Evolutionary conservation across 2,329 filamentous ascomycete genomes (phyloP), one percentile per base, ranked within the genome.

Genomic region (Calonectria leucothoes): DNA sequence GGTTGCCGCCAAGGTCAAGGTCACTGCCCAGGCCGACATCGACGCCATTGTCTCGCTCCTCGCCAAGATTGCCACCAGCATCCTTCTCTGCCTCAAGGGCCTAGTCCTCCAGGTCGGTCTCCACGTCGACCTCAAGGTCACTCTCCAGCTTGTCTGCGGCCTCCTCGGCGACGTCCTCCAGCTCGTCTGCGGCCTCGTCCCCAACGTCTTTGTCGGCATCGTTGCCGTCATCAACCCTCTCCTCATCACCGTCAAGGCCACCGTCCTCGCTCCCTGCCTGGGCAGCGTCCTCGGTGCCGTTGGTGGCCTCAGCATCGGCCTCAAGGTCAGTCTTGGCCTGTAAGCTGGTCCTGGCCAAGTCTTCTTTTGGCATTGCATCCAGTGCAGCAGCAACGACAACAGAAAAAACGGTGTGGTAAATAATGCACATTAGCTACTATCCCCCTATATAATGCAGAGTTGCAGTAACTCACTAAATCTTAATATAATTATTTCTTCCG

Each of bases 41-140:
- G 17, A 48, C n/a, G 3, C 51, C n/a, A 27, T 69, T 15, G 39
- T 69, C 31, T 39, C 59, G n/a, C 66, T 69, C n/a, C 39, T 69
- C 5, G 29, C 61, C 29, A 11, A 23, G 52, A 45, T 69, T 20
- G 31, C 51, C n/a, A 61, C 52, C 52, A 35, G 37, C 27, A 4
- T 69, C 14, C 66, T 69, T 11, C 33, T 45, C 29, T 49, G 37
- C 8, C 8, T 49, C 55, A 69, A 51, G 29, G 25, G 20, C 11
- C 39, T 69, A 11, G 42, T 48, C 52, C 14, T 33, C 15, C 14
- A 23, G 17, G 35, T 57, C 55, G 52, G 52, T 33, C 66, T 69
- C 29, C 33, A 23, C 20, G 31, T 23, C 6, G 39, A 35, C n/a
- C 29, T 69, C n/a, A 51, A 27, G 39, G 33, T 7, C n/a, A 15